Conservation (phyloP, 2,329 filamentous ascomycete species). For the Aureobasidium melanogenum region DNA sequence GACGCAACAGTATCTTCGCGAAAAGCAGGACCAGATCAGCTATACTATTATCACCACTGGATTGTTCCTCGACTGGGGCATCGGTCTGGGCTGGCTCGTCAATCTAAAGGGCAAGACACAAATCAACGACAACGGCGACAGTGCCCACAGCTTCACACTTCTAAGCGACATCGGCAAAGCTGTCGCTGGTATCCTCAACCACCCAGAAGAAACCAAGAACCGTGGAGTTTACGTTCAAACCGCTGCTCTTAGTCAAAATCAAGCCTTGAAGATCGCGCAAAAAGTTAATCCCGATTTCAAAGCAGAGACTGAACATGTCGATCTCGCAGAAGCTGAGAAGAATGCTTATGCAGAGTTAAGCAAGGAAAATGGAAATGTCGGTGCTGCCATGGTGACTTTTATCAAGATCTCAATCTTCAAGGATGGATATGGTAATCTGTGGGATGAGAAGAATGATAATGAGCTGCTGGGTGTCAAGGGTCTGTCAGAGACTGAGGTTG, state of each 20-base stretch:
- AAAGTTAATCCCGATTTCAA: conserved; percentile 17
- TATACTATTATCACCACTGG: conserved; percentile 29
- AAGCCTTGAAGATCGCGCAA: conserved; percentile 27
- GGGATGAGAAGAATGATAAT: conserved; percentile 25
- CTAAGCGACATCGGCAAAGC: conserved; percentile 26
- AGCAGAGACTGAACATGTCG: conserved; percentile 13
- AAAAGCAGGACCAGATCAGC: conserved; percentile 22
- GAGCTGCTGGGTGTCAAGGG: conserved; percentile 28
- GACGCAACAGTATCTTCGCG: conserved; percentile 28
- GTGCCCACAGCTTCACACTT: conserved; percentile 23
- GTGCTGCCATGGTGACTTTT: conserved; percentile 22
- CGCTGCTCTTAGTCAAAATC: conserved; percentile 28
- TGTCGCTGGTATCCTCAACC: conserved; percentile 24
- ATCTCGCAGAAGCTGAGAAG: conserved; percentile 23
- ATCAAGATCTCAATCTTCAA: conserved; percentile 22
- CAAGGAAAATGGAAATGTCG: conserved; percentile 16
- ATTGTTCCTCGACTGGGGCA: conserved; percentile 31
- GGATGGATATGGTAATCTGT: conserved; percentile 26
- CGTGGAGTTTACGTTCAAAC: conserved; percentile 30
- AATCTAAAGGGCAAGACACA: conserved; percentile 21
- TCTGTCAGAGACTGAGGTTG: conserved; percentile 21
- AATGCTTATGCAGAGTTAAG: conserved; percentile 23
- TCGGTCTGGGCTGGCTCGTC: conserved; percentile 25
- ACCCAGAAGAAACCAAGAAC: conserved; percentile 28
- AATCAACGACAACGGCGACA: conserved; percentile 29